These are phyloP conservation scores for Lipomyces kockii DNA, from an alignment of 805 yeast species.

Conservation along the genomic window DNA sequence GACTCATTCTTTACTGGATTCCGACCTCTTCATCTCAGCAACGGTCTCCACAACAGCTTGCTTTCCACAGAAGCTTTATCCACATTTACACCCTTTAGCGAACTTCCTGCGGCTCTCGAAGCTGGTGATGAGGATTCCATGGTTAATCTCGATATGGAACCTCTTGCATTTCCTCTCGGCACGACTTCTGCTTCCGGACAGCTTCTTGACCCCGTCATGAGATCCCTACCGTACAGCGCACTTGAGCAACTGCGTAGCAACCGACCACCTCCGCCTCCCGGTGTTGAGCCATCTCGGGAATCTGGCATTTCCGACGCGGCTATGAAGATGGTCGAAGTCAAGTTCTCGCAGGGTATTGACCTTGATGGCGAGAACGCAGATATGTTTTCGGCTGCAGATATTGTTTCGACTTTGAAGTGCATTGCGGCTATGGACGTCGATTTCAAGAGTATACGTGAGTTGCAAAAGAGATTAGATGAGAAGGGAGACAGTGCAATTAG, in stretches of 20 bases:
- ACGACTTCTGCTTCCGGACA: conserved; percentile 23
- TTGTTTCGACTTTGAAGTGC: conserved; percentile 22
- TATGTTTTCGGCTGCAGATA: conserved; percentile 17
- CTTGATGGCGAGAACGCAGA: conserved; percentile 10
- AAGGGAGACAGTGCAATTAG: conserved; percentile 14
- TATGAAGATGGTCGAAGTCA: conserved; percentile 22
- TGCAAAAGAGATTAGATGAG: conserved; percentile 20
- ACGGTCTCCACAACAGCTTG: not conserved
- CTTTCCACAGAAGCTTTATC: not conserved
- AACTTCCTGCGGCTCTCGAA: conserved; percentile 8
- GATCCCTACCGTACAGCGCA: conserved; percentile 15
- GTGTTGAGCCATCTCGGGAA: conserved; percentile 10
- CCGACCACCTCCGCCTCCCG: conserved; percentile 31
- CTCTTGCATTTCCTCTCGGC: conserved; percentile 25
- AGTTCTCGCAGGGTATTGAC: conserved; percentile 9
- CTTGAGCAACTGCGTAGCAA: conserved; percentile 27
- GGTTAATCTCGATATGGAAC: conserved; percentile 14
- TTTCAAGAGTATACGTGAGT: conserved; percentile 21
- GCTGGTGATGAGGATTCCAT: conserved; percentile 14
- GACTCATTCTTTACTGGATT: conserved; percentile 35
- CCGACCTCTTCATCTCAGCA: conserved; percentile 25
- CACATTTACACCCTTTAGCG: conserved; percentile 4
- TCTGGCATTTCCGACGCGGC: conserved; percentile 25
- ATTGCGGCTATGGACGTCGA: conserved; percentile 23
- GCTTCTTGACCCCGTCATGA: conserved; percentile 26